Evolutionary conservation across 1,284 basidiomycete species (phyloP), one percentile per base, ranked within the genome.

Genomic region (Microstroma glucosiphilum): DNA sequence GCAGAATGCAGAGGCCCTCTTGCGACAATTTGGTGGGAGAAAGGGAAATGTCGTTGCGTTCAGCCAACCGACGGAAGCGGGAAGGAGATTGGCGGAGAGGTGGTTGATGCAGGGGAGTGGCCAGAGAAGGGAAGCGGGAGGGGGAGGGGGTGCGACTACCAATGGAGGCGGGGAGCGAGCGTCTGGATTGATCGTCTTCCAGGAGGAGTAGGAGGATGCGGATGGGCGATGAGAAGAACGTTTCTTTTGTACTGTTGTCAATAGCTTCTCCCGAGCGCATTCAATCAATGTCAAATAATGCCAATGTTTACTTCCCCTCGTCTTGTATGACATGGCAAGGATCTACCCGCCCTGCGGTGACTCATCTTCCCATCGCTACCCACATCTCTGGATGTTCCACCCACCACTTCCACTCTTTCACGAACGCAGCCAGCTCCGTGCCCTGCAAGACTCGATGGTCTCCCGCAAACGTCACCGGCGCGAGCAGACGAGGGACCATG

Each of bases 401-500:
- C 81, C 87, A 91, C 21, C 81, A 82, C 71, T 92, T 88, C 91
- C 92, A 96, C 53, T 84, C 84, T 81, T 93, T 90, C 57, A 92
- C 89, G 78, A 96, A 91, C 60, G 88, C 88, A 54, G 91, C 91
- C 65, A 96, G 80, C 81, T 96, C 92, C 0, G 91, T 92, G 6
- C 92, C 92, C 78, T 96, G 92, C 8, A 94, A 87, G 6, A 94
- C 87, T 19, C 92, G 82, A 82, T 96, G 92, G 78, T 96, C 92
- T 40, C 89, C 92, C 0, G 72, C 70, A 57, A 73, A 75, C 25
- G 67, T 69, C 58, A 71, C 68, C 3, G 72, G 61, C 67, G 73
- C 65, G 60, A 75, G 66, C 19, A 67, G 57, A 17, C 71, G 63
- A 21, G 62, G 58, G 8, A 71, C 66, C 56, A 67, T 37, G 30